Conservation (phyloP, 192 early-diverging fungal species). For the Funneliformis geosporum region DNA sequence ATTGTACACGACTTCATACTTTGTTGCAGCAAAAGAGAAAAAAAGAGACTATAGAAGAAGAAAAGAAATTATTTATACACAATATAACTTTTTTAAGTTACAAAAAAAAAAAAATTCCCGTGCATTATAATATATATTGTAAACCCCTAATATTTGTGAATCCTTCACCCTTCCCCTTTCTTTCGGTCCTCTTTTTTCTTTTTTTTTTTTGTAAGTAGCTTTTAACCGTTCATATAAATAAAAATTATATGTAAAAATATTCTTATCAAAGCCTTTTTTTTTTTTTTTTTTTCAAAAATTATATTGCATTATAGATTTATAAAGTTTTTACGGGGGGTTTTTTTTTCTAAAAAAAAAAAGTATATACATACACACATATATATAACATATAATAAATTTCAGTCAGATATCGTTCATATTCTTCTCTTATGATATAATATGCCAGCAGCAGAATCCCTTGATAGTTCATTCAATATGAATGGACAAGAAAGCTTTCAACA, state of each 20-base stretch:
- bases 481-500: constrained; percentile 7
- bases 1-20: too few relatives aligned
- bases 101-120: not conserved
- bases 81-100: not conserved
- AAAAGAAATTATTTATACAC: not conserved
- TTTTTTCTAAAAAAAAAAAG: not conserved
- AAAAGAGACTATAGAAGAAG: not conserved
- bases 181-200: not conserved
- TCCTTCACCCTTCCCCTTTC: not conserved
- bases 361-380: too few relatives aligned
- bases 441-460: constrained; percentile 5
- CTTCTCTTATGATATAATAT: not conserved
- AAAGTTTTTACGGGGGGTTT: too few relatives aligned
- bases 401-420: not conserved
- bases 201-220: not conserved
- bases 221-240: too few relatives aligned
- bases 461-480: constrained; percentile 11
- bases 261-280: not conserved
- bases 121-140: not conserved
- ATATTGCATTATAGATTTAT: too few relatives aligned
- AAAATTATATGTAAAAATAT: not conserved
- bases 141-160: not conserved
- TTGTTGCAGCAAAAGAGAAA: not conserved
- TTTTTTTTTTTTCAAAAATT: not conserved
- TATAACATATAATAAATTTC: too few relatives aligned